Evolutionary conservation across 768 basidiomycete species (phyloP).

Genomic region (Leccinum variicolor): DNA sequence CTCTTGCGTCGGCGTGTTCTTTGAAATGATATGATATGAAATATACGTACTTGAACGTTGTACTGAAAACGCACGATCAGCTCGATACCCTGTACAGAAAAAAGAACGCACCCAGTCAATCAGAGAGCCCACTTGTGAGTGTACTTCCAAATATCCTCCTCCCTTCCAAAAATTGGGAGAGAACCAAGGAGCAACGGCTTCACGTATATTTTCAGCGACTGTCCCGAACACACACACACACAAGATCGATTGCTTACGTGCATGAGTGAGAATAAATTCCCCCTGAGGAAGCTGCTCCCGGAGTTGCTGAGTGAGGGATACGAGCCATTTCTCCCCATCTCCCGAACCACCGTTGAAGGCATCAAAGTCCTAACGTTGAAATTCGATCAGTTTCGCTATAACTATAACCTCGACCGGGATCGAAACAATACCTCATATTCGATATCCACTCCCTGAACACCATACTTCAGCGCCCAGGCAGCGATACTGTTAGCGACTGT

Average conservation of each 20-base stretch:
- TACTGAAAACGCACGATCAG: conserved; percentile 28
- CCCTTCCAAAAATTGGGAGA: conserved; percentile 32
- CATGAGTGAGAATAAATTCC: conserved; percentile 33
- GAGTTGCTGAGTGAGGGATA: conserved; percentile 29
- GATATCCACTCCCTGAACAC: conserved; percentile 49
- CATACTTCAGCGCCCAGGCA: conserved; percentile 42
- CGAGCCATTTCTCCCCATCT: conserved; percentile 44
- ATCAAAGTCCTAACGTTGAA: conserved; percentile 51
- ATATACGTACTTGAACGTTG: conserved; percentile 35
- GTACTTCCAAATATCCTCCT: conserved; percentile 39
- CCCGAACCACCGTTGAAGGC: conserved; percentile 42
- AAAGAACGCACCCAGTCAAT: conserved; percentile 41
- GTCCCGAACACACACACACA: no score
- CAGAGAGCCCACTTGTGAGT: conserved; percentile 37
- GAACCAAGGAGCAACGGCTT: conserved; percentile 47
- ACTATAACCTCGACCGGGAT: neutral
- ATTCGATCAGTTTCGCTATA: neutral
- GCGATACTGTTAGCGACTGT: conserved; percentile 40
- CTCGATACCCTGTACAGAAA: neutral
- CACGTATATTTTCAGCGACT: no score
- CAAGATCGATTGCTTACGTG: conserved; percentile 24
- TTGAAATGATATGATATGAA: neutral
- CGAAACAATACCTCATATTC: conserved; percentile 41
- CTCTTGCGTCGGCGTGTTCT: neutral
- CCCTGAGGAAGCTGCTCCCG: conserved; percentile 31